Conservation (phyloP, 164 flowering plant species). For the Aristolochia californica region DNA sequence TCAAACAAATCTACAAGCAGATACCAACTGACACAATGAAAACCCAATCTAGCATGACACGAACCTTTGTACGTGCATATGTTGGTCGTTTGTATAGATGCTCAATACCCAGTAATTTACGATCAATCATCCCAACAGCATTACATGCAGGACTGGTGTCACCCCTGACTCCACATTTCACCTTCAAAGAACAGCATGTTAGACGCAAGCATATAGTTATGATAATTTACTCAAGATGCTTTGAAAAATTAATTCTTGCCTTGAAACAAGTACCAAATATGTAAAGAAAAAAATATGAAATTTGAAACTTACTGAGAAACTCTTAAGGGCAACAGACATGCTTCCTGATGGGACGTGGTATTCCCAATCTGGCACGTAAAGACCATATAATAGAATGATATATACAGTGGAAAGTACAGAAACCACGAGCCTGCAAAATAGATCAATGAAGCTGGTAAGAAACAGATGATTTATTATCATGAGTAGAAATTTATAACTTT, state of each 20-base stretch:
- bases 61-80: slow-evolving; percentile 53
- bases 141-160: slow-evolving; percentile 80
- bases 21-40: no score
- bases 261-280: background rate
- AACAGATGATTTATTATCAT: background rate
- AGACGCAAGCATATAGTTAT: background rate
- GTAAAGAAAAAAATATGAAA: background rate
- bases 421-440: slow-evolving; percentile 27
- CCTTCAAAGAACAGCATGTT: slow-evolving; percentile 21
- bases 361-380: slow-evolving; percentile 78
- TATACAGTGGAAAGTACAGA: slow-evolving; percentile 29
- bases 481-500: no score
- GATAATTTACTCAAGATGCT: no score
- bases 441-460: background rate
- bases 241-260: background rate
- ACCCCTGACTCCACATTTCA: slow-evolving; percentile 72
- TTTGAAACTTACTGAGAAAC: slow-evolving; percentile 22
- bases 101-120: slow-evolving; percentile 46
- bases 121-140: slow-evolving; percentile 78
- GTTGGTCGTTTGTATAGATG: slow-evolving; percentile 52
- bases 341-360: slow-evolving; percentile 28
- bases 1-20: background rate
- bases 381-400: slow-evolving; percentile 40
- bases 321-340: slow-evolving; percentile 16
- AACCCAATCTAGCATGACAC: no score